A percentile compares a stretch with the other conserved stretches of the same genome.
Evolutionary conservation across 2,329 filamentous ascomycete species (phyloP).

Genomic region (Neocatenulostroma microsporum): DNA sequence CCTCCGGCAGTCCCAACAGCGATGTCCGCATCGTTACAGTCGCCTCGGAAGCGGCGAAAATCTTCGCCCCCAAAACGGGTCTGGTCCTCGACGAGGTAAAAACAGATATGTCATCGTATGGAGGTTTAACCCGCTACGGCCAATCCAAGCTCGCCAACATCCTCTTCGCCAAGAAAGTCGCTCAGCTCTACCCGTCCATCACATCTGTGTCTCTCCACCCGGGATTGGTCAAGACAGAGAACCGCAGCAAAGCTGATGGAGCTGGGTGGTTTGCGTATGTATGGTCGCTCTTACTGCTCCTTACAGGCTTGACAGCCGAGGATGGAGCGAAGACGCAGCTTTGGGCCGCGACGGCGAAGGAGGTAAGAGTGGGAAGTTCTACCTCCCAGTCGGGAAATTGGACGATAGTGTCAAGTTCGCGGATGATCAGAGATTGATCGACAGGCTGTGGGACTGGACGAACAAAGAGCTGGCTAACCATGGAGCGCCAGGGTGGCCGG

Average conservation of each 20-base stretch:
- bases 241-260: too few relatives aligned
- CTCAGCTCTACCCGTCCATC: slow-evolving; percentile 51
- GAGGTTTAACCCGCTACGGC: too few relatives aligned
- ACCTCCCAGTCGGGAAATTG: slow-evolving; percentile 18
- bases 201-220: slow-evolving; percentile 57
- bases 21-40: too few relatives aligned
- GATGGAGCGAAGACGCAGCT: slow-evolving; percentile 23
- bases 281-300: too few relatives aligned
- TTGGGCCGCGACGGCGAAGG: slow-evolving; percentile 21
- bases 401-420: slow-evolving; percentile 17
- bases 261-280: too few relatives aligned
- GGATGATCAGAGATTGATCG: slow-evolving; percentile 20
- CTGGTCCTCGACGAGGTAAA: too few relatives aligned
- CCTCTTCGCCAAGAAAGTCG: slow-evolving; percentile 53
- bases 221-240: slow-evolving; percentile 56
- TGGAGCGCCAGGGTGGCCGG: too few relatives aligned
- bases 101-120: too few relatives aligned
- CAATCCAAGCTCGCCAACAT: slow-evolving; percentile 55
- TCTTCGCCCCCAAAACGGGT: too few relatives aligned
- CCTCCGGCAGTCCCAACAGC: too few relatives aligned
- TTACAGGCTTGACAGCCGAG: too few relatives aligned
- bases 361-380: slow-evolving; percentile 15
- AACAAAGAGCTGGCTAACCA: slow-evolving; percentile 20
- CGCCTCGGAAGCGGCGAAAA: too few relatives aligned
- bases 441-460: slow-evolving; percentile 36